A percentile compares a stretch with the other conserved stretches of the same genome.
phyloP scores from a whole-genome alignment of 176 grass and related monocot genomes.

The Dendrocalamus sinicus region DNA sequence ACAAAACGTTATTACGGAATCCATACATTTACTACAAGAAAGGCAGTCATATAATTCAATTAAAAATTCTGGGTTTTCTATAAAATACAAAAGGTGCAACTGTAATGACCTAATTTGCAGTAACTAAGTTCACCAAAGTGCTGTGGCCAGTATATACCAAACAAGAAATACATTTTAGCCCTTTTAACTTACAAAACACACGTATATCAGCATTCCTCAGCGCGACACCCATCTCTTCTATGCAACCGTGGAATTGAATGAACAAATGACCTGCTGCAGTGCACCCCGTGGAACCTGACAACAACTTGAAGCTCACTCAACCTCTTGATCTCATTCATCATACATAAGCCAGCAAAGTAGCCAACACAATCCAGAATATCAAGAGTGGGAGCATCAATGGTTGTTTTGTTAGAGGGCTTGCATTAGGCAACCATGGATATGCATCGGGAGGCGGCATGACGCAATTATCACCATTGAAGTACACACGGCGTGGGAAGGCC shows the following conservation, averaged over 20 bases:
- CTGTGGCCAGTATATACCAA: conserved; percentile 65
- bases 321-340: conserved; percentile 48
- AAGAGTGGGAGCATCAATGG: conserved; percentile 54
- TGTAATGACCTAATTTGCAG: conserved; percentile 65
- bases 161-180: conserved; percentile 76
- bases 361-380: conserved; percentile 59
- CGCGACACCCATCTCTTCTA: conserved; percentile 33
- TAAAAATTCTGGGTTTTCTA: conserved; percentile 53
- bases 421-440: conserved; percentile 84
- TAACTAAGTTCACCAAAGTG: conserved; percentile 66
- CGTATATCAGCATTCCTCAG: conserved; percentile 43
- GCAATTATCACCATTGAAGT: conserved; percentile 94
- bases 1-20: conserved; percentile 30
- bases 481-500: conserved; percentile 80
- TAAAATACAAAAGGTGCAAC: conserved; percentile 69
- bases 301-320: conserved; percentile 35
- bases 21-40: conserved; percentile 45
- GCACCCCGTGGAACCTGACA: conserved; percentile 45
- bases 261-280: conserved; percentile 41
- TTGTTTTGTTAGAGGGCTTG: conserved; percentile 66
- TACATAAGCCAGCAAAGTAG: conserved; percentile 62
- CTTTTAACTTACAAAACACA: conserved; percentile 59
- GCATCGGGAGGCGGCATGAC: conserved; percentile 79
- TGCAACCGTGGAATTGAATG: conserved; percentile 47
- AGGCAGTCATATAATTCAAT: conserved; percentile 48